Percentiles rank a stretch among this genome's conserved stretches.
phyloP scores from a whole-genome alignment of 257 asterid genomes.

The Solanum etuberosum region DNA sequence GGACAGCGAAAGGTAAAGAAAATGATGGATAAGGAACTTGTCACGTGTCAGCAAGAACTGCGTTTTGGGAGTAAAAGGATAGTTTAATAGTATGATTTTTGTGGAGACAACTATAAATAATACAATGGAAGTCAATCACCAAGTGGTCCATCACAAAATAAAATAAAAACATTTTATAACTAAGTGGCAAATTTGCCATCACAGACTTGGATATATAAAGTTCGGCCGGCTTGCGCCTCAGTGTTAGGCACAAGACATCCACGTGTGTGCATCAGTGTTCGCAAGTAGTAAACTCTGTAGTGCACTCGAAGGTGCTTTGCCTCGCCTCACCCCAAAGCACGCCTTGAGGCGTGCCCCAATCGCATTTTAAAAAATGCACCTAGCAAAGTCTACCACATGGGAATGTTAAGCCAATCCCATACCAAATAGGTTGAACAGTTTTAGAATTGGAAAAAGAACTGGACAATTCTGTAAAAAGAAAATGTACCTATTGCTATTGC shows the following conservation, averaged over 20 bases:
- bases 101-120: neutral
- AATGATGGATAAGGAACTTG: neutral
- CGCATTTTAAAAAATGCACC: neutral
- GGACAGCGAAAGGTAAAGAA: neutral
- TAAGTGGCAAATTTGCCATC: neutral
- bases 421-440: neutral
- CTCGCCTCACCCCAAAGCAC: neutral
- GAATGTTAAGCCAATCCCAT: neutral
- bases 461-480: neutral
- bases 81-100: neutral
- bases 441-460: neutral
- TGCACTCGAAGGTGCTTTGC: neutral
- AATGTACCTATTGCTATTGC: neutral
- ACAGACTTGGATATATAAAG: neutral
- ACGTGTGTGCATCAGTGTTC: neutral
- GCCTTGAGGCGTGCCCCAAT: neutral
- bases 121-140: neutral
- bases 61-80: neutral
- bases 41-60: neutral
- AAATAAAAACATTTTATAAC: neutral
- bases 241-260: neutral
- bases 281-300: neutral
- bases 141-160: neutral
- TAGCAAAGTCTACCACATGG: neutral
- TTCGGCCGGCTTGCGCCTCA: neutral